Base-by-base conservation (phyloP, 768 basidiomycete species). In the Suillus clintonianus region DNA sequence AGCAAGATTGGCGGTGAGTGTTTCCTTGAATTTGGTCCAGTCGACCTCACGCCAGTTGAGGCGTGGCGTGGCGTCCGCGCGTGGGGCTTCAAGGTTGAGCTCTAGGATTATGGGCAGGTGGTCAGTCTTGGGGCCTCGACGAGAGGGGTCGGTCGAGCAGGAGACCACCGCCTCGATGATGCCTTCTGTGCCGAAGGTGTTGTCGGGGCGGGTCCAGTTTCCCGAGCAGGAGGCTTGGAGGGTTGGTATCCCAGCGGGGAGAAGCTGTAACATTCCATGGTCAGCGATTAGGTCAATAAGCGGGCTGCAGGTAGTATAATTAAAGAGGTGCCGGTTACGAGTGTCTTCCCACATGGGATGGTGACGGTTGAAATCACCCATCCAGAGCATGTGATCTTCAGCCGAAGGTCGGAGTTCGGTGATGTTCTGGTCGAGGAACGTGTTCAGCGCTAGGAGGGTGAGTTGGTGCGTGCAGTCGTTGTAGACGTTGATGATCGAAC, bases 311-410 rank as follows among this genome's bases (percentile, higher is more conserved):
- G 48, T 61, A 3, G n/a, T 8, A 1, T 32, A 32, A 5, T 37
- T 37, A 24, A 55, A 55, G 2, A 55, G 30, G 15, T 74, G 71
- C 0, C 27, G 3, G 64, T 81, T 79, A 73, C 39, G n/a, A n/a
- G n/a, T n/a, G n/a, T n/a, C n/a, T n/a, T n/a, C n/a, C n/a, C n/a
- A n/a, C n/a, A 73, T 42, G 0, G 76, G 74, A 66, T 80, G 78
- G 61, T 81, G 80, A 2, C 74, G 58, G 67, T 81, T 81, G 73
- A 81, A 80, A 68, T 81, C 75, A 0, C 78, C 79, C 0, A 69
- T 47, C 75, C 72, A 76, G 5, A 80, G 41, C 14, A 72, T 34
- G 57, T 72, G 69, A 14, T 63, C 56, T 19, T 43, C 24, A 19
- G 19, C 62, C 6, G 51, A 34, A 4, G 39, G 50, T 6, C 56